Percentiles rank a stretch among this genome's conserved stretches.
Conservation (phyloP, 2,329 filamentous ascomycete genomes). For the Verticillium albo-atrum region DNA sequence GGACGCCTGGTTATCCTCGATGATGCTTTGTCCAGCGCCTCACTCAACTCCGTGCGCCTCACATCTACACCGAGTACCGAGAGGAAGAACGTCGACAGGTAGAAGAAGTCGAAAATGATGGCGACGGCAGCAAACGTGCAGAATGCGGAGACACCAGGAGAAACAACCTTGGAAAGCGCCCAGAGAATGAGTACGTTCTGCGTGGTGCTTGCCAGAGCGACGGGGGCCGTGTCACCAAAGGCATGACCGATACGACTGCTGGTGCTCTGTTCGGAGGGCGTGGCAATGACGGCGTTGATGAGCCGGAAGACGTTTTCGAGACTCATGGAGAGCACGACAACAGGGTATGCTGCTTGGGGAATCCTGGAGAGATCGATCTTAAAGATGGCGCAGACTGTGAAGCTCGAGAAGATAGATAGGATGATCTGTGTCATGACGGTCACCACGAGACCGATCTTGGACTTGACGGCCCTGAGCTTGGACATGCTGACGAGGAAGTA, state of each 20-base stretch:
- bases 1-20: constrained; percentile 30
- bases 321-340: constrained; percentile 72
- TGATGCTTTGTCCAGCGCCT: constrained; percentile 59
- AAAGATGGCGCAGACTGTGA: constrained; percentile 72
- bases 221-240: constrained; percentile 66
- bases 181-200: constrained; percentile 67
- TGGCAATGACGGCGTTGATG: constrained; percentile 72
- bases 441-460: constrained; percentile 65
- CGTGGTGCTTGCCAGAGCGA: constrained; percentile 61
- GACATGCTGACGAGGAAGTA: constrained; percentile 66
- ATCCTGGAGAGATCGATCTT: constrained; percentile 72
- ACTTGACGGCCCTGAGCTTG: constrained; percentile 71
- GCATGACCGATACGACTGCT: constrained; percentile 68
- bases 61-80: constrained; percentile 78
- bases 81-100: constrained; percentile 74
- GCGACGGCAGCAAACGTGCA: constrained; percentile 74
- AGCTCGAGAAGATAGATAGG: constrained; percentile 72
- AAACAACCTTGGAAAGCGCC: constrained; percentile 61
- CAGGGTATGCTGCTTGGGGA: constrained; percentile 68
- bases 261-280: constrained; percentile 63
- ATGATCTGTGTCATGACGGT: constrained; percentile 67
- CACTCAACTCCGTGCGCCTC: constrained; percentile 68
- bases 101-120: constrained; percentile 72
- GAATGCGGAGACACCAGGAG: constrained; percentile 68
- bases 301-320: constrained; percentile 75